These are phyloP conservation scores for Hanseniaspora pseudoguilliermondii DNA, from an alignment of 805 yeast species.

Conservation along the genomic window DNA sequence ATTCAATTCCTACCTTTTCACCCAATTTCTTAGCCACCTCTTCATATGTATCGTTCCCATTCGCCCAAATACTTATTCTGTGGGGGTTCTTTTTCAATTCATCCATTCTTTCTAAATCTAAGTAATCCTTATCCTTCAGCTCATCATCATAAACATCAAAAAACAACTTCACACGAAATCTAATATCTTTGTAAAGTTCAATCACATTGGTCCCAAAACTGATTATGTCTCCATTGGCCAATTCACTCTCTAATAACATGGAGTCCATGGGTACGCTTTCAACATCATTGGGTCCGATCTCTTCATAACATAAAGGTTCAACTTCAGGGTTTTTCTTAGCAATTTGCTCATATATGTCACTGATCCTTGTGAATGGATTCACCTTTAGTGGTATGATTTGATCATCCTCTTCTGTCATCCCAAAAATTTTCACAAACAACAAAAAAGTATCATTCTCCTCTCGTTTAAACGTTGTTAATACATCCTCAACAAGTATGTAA, in stretches of 20 bases:
- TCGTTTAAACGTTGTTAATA: background rate
- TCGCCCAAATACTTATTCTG: constrained; percentile 51
- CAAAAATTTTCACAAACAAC: constrained; percentile 55
- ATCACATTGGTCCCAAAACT: constrained; percentile 28
- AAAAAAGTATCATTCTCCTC: constrained; percentile 17
- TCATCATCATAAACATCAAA: constrained; percentile 24
- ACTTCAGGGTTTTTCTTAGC: constrained; percentile 31
- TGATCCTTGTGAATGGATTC: constrained; percentile 35
- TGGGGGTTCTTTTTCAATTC: background rate
- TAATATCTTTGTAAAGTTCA: constrained; percentile 42
- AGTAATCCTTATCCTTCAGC: constrained; percentile 23
- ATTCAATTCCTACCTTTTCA: constrained; percentile 37
- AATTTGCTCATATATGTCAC: constrained; percentile 31
- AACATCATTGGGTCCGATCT: constrained; percentile 42
- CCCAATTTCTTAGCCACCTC: constrained; percentile 55
- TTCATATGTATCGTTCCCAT: constrained; percentile 44
- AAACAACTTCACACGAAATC: constrained; percentile 48
- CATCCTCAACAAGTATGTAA: constrained; percentile 16
- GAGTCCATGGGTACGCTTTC: constrained; percentile 31
- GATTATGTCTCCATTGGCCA: constrained; percentile 58
- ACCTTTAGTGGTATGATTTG: constrained; percentile 44
- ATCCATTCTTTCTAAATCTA: constrained; percentile 15
- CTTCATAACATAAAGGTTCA: constrained; percentile 34
- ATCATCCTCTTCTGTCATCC: constrained; percentile 44
- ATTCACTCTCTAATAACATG: constrained; percentile 44